phyloP scores from a whole-genome alignment of 805 yeast species.

The Candida khao-thaluensis region DNA sequence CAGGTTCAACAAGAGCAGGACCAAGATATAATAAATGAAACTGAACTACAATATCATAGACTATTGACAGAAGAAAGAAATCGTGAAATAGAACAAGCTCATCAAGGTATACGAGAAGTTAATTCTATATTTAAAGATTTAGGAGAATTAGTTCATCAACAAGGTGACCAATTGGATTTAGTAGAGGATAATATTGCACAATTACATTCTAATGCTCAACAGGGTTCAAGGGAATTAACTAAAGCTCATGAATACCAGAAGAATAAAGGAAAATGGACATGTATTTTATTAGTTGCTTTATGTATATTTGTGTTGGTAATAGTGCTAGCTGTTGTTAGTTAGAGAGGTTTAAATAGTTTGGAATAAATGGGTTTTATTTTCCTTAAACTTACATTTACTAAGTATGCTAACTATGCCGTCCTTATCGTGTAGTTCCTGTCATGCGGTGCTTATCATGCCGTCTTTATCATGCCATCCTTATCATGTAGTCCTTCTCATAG shows the following conservation, averaged over 20 bases:
- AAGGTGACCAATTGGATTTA: conserved; percentile 80
- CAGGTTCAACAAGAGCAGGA: conserved; percentile 29
- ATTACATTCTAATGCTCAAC: conserved; percentile 61
- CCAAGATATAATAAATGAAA: conserved; percentile 43
- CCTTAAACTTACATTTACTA: too few relatives aligned
- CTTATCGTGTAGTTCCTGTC: too few relatives aligned
- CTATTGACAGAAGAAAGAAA: conserved; percentile 70
- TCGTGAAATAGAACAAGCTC: conserved; percentile 66
- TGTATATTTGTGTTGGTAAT: conserved; percentile 57
- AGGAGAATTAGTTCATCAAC: conserved; percentile 75
- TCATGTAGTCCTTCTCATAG: too few relatives aligned
- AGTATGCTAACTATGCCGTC: too few relatives aligned
- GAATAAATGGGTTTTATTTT: too few relatives aligned
- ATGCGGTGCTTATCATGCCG: too few relatives aligned
- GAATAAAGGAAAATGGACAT: conserved; percentile 68
- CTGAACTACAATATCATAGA: conserved; percentile 61
- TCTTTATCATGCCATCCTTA: too few relatives aligned
- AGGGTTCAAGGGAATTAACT: conserved; percentile 66
- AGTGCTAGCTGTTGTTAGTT: conserved; percentile 48
- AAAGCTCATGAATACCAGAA: conserved; percentile 78
- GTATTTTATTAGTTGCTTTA: conserved; percentile 60
- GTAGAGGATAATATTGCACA: conserved; percentile 76
- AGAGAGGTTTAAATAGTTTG: too few relatives aligned
- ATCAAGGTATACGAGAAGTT: conserved; percentile 78
- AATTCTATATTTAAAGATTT: conserved; percentile 82